A percentile compares a stretch with the other conserved stretches of the same genome.
These are phyloP conservation scores for Lactarius quietus DNA, from an alignment of 768 basidiomycete genomes.

Conservation along the genomic window DNA sequence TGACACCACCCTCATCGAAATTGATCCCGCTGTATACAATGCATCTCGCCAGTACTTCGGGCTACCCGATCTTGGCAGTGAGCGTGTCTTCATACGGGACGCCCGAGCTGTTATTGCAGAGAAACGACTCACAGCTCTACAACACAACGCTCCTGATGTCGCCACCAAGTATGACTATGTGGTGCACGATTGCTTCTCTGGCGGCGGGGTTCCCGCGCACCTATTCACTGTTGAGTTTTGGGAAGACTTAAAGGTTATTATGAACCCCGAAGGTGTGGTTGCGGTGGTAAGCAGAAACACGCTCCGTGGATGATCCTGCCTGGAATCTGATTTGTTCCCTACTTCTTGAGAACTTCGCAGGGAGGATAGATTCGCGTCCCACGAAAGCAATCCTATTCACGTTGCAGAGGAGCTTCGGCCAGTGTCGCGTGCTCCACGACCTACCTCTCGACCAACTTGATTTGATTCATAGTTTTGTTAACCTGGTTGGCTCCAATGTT, in stretches of 20 bases:
- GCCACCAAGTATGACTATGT: constrained; percentile 60
- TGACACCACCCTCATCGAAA: constrained; percentile 82
- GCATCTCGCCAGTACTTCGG: constrained; percentile 80
- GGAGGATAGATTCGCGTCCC: constrained; percentile 57
- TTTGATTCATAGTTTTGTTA: constrained; percentile 54
- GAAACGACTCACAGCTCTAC: constrained; percentile 29
- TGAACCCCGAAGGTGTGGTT: constrained; percentile 69
- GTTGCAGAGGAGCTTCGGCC: constrained; percentile 61
- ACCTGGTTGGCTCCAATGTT: constrained; percentile 54
- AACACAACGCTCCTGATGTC: constrained; percentile 28
- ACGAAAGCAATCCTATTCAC: constrained; percentile 68
- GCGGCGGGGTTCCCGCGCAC: constrained; percentile 84
- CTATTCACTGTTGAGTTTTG: constrained; percentile 86
- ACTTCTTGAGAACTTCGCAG: constrained; percentile 71
- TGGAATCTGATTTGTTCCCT: neutral
- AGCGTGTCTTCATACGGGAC: constrained; percentile 69
- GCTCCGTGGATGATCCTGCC: neutral
- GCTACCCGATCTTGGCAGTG: constrained; percentile 58
- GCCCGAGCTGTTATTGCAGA: constrained; percentile 44
- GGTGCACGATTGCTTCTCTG: constrained; percentile 92
- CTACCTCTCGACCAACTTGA: constrained; percentile 44
- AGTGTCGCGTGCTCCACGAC: constrained; percentile 86
- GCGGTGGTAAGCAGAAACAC: constrained; percentile 60
- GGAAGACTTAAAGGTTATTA: constrained; percentile 57
- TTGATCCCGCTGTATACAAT: constrained; percentile 86